Percentiles rank a stretch among this genome's conserved stretches.
Evolutionary conservation across 352 stramenopile species (phyloP).

Genomic region (Thraustochytrium striatum): DNA sequence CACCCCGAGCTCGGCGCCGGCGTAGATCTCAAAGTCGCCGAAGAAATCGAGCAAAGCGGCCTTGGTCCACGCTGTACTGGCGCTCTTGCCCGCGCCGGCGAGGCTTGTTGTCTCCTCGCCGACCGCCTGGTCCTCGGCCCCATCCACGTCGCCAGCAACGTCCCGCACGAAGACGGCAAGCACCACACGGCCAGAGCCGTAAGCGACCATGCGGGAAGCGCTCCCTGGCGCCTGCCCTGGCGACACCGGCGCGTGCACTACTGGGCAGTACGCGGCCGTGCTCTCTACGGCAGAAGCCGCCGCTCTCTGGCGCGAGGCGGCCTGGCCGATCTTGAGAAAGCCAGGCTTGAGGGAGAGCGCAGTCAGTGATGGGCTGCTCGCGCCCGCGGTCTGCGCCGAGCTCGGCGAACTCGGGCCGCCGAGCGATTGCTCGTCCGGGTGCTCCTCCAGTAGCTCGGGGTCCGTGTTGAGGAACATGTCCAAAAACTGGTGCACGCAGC

Average conservation of each 20-base stretch:
- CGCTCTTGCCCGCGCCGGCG: not conserved
- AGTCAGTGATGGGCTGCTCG: too few relatives aligned
- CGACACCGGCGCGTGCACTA: not conserved
- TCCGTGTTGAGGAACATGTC: not conserved
- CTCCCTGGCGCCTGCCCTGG: too few relatives aligned
- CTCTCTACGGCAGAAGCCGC: not conserved
- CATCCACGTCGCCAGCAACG: not conserved
- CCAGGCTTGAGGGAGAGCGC: not conserved
- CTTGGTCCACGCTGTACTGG: not conserved
- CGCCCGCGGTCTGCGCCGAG: not conserved
- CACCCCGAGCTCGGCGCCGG: not conserved
- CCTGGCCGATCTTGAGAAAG: not conserved
- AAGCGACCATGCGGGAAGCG: not conserved
- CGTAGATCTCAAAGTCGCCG: not conserved
- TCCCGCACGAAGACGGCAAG: not conserved
- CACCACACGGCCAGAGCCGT: not conserved
- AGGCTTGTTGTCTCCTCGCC: not conserved
- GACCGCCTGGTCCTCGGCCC: not conserved
- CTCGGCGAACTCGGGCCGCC: not conserved
- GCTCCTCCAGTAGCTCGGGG: not conserved
- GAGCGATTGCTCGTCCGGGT: not conserved
- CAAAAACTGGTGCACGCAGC: conserved; percentile 5
- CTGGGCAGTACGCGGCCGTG: conserved; percentile 12
- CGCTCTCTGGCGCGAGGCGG: not conserved
- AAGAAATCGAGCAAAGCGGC: not conserved